A percentile compares a stretch with the other conserved stretches of the same genome.
Evolutionary conservation across 371 early-diverging fungal species (phyloP).

Genomic region (Blastocladiella emersonii): DNA sequence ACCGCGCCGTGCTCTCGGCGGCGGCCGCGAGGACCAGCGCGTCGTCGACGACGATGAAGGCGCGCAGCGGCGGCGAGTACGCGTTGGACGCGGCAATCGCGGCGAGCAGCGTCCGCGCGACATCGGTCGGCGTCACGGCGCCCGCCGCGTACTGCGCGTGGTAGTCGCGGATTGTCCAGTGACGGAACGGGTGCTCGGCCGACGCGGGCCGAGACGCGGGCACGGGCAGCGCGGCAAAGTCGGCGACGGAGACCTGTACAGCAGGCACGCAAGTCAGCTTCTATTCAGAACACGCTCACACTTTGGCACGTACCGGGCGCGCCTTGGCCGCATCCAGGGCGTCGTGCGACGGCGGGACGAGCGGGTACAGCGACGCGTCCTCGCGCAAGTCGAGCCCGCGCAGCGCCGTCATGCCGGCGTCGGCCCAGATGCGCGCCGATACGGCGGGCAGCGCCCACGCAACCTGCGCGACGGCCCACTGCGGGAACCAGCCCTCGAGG

Average conservation of each 20-base stretch:
- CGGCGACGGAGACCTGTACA: neutral
- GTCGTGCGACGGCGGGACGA: neutral
- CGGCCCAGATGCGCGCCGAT: neutral
- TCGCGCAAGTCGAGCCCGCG: neutral
- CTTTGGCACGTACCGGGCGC: neutral
- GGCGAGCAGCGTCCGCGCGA: constrained; percentile 10
- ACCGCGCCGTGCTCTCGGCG: constrained; percentile 35
- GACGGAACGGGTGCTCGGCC: neutral
- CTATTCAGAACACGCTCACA: too few species aligned
- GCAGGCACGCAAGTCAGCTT: too few species aligned
- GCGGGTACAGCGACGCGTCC: neutral
- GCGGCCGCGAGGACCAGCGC: constrained; percentile 39
- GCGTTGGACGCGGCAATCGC: constrained; percentile 18
- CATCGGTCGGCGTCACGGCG: constrained; percentile 15
- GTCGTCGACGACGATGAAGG: constrained; percentile 19
- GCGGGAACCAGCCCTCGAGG: neutral
- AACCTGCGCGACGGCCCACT: neutral
- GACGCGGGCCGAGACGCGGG: neutral
- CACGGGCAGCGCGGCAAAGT: neutral
- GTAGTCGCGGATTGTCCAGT: constrained; percentile 14
- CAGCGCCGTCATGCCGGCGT: neutral
- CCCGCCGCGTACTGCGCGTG: constrained; percentile 20
- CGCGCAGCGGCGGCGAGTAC: constrained; percentile 22
- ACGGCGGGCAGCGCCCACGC: neutral
- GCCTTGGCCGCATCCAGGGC: neutral